Conservation (phyloP, 306 rosid genomes). For the Vigna hirtella region DNA sequence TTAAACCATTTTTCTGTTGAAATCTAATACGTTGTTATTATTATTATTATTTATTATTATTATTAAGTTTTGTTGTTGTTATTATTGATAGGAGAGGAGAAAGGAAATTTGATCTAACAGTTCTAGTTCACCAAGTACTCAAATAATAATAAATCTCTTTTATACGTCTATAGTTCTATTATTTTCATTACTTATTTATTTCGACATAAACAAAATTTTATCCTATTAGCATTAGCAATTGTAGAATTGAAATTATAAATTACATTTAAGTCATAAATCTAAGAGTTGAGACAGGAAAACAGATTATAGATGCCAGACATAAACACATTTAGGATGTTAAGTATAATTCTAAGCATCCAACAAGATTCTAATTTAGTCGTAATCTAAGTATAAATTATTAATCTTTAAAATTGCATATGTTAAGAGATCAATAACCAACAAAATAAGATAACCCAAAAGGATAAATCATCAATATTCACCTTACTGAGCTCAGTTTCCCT, state of each 20-base stretch:
- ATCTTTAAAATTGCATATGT: background rate
- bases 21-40: background rate
- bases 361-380: constrained; percentile 9
- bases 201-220: background rate
- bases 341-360: constrained; percentile 15
- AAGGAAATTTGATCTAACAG: background rate
- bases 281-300: constrained; percentile 12
- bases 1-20: constrained; percentile 10
- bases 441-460: constrained; percentile 36
- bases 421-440: constrained; percentile 29
- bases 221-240: background rate
- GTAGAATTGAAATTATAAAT: constrained; percentile 7
- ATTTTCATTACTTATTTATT: constrained; percentile 15
- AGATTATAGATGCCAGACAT: constrained; percentile 7
- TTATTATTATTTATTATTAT: background rate
- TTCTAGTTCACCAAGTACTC: background rate
- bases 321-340: constrained; percentile 6
- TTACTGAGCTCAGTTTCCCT: constrained; percentile 79
- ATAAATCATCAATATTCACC: constrained; percentile 60
- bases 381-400: constrained; percentile 28
- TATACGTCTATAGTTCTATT: background rate
- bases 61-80: background rate
- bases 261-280: constrained; percentile 26
- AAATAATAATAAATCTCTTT: background rate
- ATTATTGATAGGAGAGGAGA: background rate